Evolutionary conservation across 176 grass and related monocot species (phyloP), one percentile per base, ranked within the genome.

Genomic region (Canna indica): DNA sequence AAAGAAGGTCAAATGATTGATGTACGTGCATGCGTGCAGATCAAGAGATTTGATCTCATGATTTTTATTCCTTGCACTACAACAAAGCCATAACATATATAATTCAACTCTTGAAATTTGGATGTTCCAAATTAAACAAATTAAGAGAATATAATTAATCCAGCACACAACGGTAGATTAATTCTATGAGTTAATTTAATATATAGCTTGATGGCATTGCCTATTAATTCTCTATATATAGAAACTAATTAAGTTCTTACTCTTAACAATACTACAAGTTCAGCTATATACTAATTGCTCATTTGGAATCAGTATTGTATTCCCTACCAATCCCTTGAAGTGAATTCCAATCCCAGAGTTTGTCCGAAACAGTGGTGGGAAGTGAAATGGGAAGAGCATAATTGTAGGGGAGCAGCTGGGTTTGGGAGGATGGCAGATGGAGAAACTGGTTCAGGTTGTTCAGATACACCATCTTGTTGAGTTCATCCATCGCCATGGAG

Each of bases 291-390:
- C 16, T 13, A 34, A 12, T 58, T 39, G 50, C 27, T 86, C 71
- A 91, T 73, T 96, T 91, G 83, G 88, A 96, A 67, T 36, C 82
- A 71, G 88, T 79, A 72, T 85, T 80, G 85, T 74, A 85, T 59
- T 91, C 91, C 75, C 85, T 86, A 33, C 80, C 78, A 45, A 75
- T 80, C 46, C 83, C 83, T 10, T 81, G 81, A 17, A 60, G 79
- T 62, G 39, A 16, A 45, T 91, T 96, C 91, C 91, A 96, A 30
- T 96, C 91, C 85, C 91, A 91, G 30, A 91, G 78, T 83, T 91
- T 96, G 32, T 91, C 87, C 58, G 90, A 81, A 70, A 76, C 78
- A 28, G 84, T 73, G 31, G 90, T 84, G 32, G 86, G 77, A 56
- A 83, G 66, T 48, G 81, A 39, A 0, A 79, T 70, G 34, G 77